Evolutionary conservation across 202 grass and related monocot species (phyloP), one percentile per base, ranked within the genome.

Genomic region (Thinopyrum obtusiflorum): DNA sequence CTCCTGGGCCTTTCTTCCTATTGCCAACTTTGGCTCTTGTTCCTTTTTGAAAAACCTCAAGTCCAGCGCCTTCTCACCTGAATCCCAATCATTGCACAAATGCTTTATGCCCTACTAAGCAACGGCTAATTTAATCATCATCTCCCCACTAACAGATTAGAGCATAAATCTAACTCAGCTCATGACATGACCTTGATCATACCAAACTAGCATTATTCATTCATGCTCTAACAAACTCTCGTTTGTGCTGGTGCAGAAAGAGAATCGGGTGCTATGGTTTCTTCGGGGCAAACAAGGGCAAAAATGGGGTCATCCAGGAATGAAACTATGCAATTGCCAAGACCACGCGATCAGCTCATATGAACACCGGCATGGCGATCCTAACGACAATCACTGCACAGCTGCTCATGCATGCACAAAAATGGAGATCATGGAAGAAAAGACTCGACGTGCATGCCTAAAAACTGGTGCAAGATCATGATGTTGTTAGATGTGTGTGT

Each of bases 221-320:
- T 62, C n/a, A 44, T 51, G 20, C 1, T 51, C 32, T 87, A 61
- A 73, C 44, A 3, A 79, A 25, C 61, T 35, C 9, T 13, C 44
- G 72, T 53, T 86, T 80, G 40, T 71, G 9, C 20, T 83, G 10
- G 47, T 73, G n/a, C 87, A 94, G 92, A 62, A 89, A 85, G 86
- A 85, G 73, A 33, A 83, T 36, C 59, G 85, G 87, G 42, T 94
- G 92, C 78, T 91, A 86, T 80, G 79, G 84, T 46, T 94, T 94
- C 82, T 94, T 89, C 46, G 61, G 42, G 66, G 11, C 29, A 23
- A 77, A 87, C 17, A 85, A 85, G 73, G 28, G 69, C 46, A 85
- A n/a, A 80, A 61, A 63, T 20, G 88, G 61, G 79, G 53, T 26
- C 2, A 78, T 28, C 60, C 70, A 84, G 73, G 74, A 86, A 24